Evolutionary conservation across 179 eudicot species (phyloP).

Genomic region (Silene noctiflora): DNA sequence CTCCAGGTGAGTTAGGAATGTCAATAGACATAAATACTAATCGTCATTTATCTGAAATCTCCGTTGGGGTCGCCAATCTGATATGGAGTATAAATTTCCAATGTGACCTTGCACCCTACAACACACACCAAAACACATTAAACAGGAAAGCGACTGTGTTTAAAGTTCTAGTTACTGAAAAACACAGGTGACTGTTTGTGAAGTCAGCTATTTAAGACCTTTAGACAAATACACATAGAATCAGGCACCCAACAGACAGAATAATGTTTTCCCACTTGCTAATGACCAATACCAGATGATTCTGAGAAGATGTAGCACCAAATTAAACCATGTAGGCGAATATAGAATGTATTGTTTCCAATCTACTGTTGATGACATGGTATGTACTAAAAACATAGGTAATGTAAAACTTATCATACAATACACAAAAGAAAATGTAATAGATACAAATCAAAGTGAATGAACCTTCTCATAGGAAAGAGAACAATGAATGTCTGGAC

Average conservation of each 20-base stretch:
- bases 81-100: slow-evolving; percentile 8
- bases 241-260: neutral
- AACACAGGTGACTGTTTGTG: neutral
- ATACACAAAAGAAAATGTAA: neutral
- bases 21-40: no score
- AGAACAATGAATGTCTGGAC: neutral
- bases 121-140: neutral
- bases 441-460: neutral
- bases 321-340: neutral
- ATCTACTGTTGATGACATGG: neutral
- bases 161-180: neutral
- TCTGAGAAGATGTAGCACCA: neutral
- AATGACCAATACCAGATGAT: neutral
- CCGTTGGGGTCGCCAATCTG: neutral
- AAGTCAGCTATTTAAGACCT: neutral
- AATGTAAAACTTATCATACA: neutral
- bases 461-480: neutral
- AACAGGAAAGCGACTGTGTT: neutral
- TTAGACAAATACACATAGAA: neutral
- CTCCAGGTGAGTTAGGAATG: no score
- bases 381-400: neutral
- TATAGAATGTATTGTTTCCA: neutral
- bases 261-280: neutral
- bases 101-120: slow-evolving; percentile 1
- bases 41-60: neutral